Evolutionary conservation across 2,329 filamentous ascomycete species (phyloP), one percentile per base, ranked within the genome.

Genomic region (Verticillium isaacii): DNA sequence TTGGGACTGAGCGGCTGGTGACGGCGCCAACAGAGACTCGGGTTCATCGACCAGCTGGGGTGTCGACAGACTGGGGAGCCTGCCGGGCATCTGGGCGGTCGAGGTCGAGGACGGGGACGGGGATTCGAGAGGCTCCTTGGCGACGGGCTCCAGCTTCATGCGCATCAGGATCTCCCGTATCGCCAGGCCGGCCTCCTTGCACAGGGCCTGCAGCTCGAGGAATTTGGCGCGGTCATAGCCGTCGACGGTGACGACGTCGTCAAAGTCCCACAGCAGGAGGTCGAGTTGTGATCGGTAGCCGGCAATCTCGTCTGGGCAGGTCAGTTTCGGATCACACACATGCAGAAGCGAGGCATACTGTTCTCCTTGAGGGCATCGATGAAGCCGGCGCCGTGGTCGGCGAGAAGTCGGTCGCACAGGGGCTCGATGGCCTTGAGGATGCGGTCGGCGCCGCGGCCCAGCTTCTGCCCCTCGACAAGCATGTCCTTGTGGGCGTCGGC

Each of bases 221-320:
- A 80, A 86, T 63, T 80, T 82, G 19, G 74, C 75, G 32, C 73
- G 70, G n/a, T 85, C 81, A 63, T 85, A 86, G 29, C 75, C 75
- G 37, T 82, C 78, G 15, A 72, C 66, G 58, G 83, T 80, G 63
- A 81, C 71, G 65, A 75, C 84, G 60, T 86, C 83, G 61, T 86
- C 84, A 66, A 86, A 85, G 59, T 82, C 83, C 78, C 82, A 86
- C 7, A 85, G 71, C 29, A 84, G 67, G 56, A 82, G 77, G 62
- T 77, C 80, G 50, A 86, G 73, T 61, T 80, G 75, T 19, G 75
- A 73, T 56, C 82, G 76, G 62, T 77, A 80, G 55, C 76, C 71
- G 60, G 80, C 77, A 59, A 86, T 82, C 37, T 80, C 80, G 61
- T 81, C 83, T 85, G 64, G 15, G 19, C n/a, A 11, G 9, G 45